Evolutionary conservation across 305 asterid genomes (phyloP).

Genomic region (Fraxinus paxiana): DNA sequence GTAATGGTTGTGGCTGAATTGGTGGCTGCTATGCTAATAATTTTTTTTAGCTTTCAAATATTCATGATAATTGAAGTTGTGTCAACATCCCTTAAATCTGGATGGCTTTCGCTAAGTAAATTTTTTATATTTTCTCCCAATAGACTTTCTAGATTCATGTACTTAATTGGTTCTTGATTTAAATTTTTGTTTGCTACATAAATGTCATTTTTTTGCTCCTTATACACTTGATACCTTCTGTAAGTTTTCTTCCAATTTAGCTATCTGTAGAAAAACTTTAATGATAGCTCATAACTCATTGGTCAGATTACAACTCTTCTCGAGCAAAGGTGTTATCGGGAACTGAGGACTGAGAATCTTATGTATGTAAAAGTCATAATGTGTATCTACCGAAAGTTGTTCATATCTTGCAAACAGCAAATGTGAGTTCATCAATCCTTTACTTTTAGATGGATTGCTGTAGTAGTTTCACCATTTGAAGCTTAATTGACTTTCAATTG

Average conservation of each 20-base stretch:
- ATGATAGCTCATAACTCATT: constrained; percentile 24
- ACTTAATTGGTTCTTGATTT: background rate
- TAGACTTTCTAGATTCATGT: background rate
- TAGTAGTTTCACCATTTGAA: constrained; percentile 7
- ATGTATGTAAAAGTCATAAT: constrained; percentile 59
- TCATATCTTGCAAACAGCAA: constrained; percentile 65
- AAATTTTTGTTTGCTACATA: background rate
- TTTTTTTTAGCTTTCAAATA: background rate
- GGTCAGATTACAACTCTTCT: constrained; percentile 71
- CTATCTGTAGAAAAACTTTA: constrained; percentile 1
- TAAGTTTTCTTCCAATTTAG: background rate
- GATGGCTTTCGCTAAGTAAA: background rate
- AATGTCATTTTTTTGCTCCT: background rate
- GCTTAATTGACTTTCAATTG: constrained; percentile 15
- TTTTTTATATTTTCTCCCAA: background rate
- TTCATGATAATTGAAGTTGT: background rate
- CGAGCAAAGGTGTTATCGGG: constrained; percentile 75
- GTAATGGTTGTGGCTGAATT: background rate
- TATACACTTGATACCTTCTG: background rate
- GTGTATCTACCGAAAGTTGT: constrained; percentile 65
- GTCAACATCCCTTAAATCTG: background rate
- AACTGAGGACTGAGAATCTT: constrained; percentile 58
- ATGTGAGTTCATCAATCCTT: constrained; percentile 55
- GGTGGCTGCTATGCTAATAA: background rate
- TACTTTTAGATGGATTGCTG: constrained; percentile 21